Evolutionary conservation across 169 alveolate genomes (phyloP), one percentile per base, ranked within the genome.

Genomic region (Cryptosporidium sp.): DNA sequence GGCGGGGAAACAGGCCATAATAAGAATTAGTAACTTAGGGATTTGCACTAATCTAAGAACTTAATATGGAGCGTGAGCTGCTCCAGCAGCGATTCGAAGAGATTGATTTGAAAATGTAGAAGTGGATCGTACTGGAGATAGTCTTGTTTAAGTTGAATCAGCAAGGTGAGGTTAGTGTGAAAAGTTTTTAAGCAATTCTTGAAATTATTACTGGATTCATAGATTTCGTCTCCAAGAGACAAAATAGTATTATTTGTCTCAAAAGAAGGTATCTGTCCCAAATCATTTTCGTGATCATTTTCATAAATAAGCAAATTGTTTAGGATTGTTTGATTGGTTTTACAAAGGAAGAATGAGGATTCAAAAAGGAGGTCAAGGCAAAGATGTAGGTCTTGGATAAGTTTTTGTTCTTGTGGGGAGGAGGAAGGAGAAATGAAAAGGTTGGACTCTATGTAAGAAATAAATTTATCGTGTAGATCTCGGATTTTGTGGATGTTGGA

Each of bases 321-420:
- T 2, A 59, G 35, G 37, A 73, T 31, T 4, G 86, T 29, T 3
- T 52, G 26, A 6, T 16, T 23, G 12, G 55, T 50, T 55, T 73
- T 73, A n/a, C 58, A 73, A 14, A 73, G 45, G 43, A 51, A 73
- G 21, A 73, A 33, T 3, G 70, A 58, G 10, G 70, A 37, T 23
- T 73, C 86, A n/a, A 73, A 37, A 18, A 73, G n/a, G 8, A 73
- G 70, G 37, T 73, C 86, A 31, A 55, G 52, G 21, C 86, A 73
- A 39, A 73, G 59, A 37, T 33, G 33, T 29, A 73, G 1, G 16
- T 55, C 58, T 23, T 55, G 86, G 10, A 37, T 55, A n/a, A 73
- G 51, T 35, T 55, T 59, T 5, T 26, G 86, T 48, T 50, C 67
- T 23, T 45, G 85, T 3, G 85, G 10, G 37, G 33, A n/a, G 8